Evolutionary conservation across 2,329 filamentous ascomycete species (phyloP), one percentile per base, ranked within the genome.

Genomic region (Ophiosphaerella korrae): DNA sequence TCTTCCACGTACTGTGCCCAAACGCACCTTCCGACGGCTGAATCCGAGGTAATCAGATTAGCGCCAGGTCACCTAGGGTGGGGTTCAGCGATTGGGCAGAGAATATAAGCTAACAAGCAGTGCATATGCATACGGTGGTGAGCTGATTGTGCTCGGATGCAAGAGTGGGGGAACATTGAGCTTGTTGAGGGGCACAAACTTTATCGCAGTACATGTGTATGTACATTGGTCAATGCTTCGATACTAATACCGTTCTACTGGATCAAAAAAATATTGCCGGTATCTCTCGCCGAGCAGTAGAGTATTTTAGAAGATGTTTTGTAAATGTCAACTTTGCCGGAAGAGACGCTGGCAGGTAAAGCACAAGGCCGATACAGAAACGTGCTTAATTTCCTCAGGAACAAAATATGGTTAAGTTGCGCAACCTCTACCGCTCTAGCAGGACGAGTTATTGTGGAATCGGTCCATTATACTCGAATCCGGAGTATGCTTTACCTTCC

Each of bases 401-500:
- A 26, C 7, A 16, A 9, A n/a, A 13, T 12, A 8, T 31, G 3
- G 14, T 36, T 9, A 7, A 18, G 13, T 36, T 36, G 13, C 7
- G 13, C 16, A 23, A 24, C 8, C 6, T 23, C 36, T 40, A 12
- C 34, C 13, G 5, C 3, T 14, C 14, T 18, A 8, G 11, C 6
- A 18, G 45, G 29, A 24, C 23, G 44, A 32, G 42, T 51, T 42
- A 59, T 34, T 48, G 21, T 2, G 46, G 51, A 16, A 57, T 57
- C 4, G 62, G 60, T 0, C 60, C 60, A 21, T 57, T 53, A n/a
- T 65, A 63, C 2, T 65, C 57, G 3, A 65, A 37, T 5, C 55
- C 32, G 2, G 62, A 64, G 29, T 67, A 68, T 12, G 62, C 61
- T 48, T 68, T 65, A 12, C 62, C 64, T 31, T 66, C 63, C 42